phyloP scores from a whole-genome alignment of 2,329 filamentous ascomycete species.

The Diaporthe citrichinensis region DNA sequence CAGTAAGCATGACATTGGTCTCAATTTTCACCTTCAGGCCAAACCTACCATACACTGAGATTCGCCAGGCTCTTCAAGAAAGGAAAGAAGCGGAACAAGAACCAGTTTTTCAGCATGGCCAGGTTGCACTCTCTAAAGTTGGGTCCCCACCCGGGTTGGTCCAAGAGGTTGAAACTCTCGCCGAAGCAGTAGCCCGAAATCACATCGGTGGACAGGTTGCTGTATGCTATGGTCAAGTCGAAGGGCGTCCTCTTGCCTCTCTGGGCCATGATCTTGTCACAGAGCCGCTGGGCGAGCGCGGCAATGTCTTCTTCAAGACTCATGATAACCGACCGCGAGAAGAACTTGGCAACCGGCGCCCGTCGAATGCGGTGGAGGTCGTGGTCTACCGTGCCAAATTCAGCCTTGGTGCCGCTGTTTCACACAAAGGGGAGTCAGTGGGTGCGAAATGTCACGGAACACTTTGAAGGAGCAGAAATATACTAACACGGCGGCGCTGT shows the following conservation, averaged over 20 bases:
- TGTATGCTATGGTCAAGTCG: conserved; percentile 18
- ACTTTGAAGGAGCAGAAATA: not conserved
- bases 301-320: conserved; percentile 13
- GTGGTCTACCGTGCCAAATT: conserved; percentile 22
- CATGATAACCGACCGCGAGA: conserved; percentile 12
- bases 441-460: not conserved
- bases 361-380: conserved; percentile 25
- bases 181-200: conserved; percentile 18
- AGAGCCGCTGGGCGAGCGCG: conserved; percentile 3
- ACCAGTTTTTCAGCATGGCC: conserved; percentile 1
- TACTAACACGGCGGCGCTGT: conserved; percentile 1
- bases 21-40: too few relatives aligned
- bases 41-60: conserved; percentile 8
- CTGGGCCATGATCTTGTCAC: conserved; percentile 28
- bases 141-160: conserved; percentile 19
- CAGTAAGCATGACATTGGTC: not conserved
- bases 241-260: not conserved
- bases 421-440: not conserved
- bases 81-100: conserved; percentile 25
- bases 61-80: not conserved
- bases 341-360: conserved; percentile 26
- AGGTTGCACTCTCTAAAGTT: conserved; percentile 17
- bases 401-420: not conserved
- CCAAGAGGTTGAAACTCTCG: conserved; percentile 22
- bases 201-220: conserved; percentile 11